Evolutionary conservation across 2,329 filamentous ascomycete genomes (phyloP).

Genomic region (Sphaerostilbella broomeana): DNA sequence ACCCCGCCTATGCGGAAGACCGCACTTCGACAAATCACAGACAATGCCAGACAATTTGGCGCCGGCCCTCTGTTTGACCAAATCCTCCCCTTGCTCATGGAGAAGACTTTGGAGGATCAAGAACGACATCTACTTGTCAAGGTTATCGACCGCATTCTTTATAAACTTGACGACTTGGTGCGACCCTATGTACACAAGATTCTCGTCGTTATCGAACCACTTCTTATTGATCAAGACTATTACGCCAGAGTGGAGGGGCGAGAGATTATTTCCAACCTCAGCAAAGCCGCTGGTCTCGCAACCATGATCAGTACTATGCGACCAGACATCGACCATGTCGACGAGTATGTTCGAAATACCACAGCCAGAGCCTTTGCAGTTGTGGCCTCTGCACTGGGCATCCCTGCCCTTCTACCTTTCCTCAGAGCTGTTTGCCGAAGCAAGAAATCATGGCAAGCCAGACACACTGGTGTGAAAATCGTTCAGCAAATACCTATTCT

Average conservation of each 20-base stretch:
- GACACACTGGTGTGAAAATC: conserved; percentile 98
- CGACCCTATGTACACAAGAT: conserved; percentile 98
- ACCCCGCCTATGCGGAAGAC: conserved; percentile 99
- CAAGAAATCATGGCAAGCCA: conserved; percentile 98
- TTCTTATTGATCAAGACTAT: conserved; percentile 98
- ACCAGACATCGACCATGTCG: conserved; percentile 95
- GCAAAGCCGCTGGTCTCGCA: conserved; percentile 91
- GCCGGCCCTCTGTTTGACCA: conserved; percentile 94
- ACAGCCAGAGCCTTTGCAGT: conserved; percentile 96
- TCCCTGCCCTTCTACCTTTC: conserved; percentile 91
- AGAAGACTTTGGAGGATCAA: conserved; percentile 95
- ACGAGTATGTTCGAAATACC: conserved; percentile 97
- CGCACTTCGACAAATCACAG: conserved; percentile 89
- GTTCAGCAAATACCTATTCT: conserved; percentile 97
- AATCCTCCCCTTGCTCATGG: conserved; percentile 94
- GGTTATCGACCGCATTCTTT: conserved; percentile 96
- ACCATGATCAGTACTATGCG: conserved; percentile 99
- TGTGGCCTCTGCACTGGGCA: conserved; percentile 90
- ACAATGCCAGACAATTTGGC: conserved; percentile 94
- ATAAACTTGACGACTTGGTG: conserved; percentile 96
- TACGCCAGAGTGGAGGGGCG: conserved; percentile 97
- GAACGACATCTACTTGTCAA: conserved; percentile 97
- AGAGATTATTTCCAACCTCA: conserved; percentile 96
- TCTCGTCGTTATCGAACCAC: conserved; percentile 94
- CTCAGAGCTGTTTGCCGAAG: conserved; percentile 90